Evolutionary conservation across 169 alveolate genomes (phyloP), one percentile per base, ranked within the genome.

Genomic region (Theileria parva): DNA sequence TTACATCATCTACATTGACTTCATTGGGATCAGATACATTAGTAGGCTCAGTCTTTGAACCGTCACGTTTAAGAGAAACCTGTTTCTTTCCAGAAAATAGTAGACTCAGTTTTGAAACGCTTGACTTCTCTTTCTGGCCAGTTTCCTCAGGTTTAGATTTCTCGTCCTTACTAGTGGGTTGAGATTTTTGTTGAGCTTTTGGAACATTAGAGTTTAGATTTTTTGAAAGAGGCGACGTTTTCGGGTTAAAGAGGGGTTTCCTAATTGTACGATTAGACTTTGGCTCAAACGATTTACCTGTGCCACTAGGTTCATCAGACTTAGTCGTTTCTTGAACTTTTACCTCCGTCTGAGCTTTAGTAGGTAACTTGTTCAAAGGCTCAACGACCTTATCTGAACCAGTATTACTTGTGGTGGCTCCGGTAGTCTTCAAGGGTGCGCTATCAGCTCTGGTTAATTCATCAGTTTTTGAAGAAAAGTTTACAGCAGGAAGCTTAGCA

Each of bases 401-500:
- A 64, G 60, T 68, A 19, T 19, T 53, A 21, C 37, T 30, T 4
- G 64, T 19, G 15, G 21, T 68, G 61, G 67, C 61, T n/a, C 0
- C 21, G 3, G 59, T 13, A 32, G 23, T 17, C 2, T 8, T 5
- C n/a, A 25, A 19, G 8, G 76, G 25, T 4, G 64, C 19, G 8
- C 17, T 25, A 3, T 9, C 48, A 8, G 15, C 79, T 11, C 32
- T 72, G 6, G 30, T 50, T 8, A 83, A 55, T 80, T 83, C 86
- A 51, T 76, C 86, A 48, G 34, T 25, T 27, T 79, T 67, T 8
- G 60, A 50, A 4, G 74, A 19, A 68, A 89, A 90, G 2, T 88
- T 66, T n/a, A 87, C 93, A 1, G 95, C 95, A 15, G 96, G 96
- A n/a, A 93, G 86, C 80, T 81, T 87, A 0, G 96, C 70, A 30